phyloP scores from a whole-genome alignment of 768 basidiomycete species.

The Scleroderma citrinum region DNA sequence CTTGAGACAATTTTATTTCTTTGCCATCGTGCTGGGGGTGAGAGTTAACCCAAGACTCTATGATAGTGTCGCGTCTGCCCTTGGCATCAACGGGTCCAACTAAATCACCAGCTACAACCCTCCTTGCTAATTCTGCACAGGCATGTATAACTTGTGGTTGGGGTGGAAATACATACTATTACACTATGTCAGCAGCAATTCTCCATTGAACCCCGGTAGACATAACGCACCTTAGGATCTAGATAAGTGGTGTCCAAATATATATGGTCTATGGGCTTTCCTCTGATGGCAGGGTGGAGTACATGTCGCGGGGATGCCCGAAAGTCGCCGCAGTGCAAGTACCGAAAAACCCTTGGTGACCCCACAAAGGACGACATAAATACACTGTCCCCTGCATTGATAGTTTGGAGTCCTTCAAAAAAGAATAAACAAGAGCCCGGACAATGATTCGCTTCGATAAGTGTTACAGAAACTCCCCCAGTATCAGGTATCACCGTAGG shows the following conservation, averaged over 20 bases:
- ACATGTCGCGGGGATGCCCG: conserved; percentile 86
- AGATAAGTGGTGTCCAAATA: conserved; percentile 97
- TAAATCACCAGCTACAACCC: conserved; percentile 42
- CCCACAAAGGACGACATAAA: conserved; percentile 71
- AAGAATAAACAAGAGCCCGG: conserved; percentile 93
- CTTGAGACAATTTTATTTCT: conserved; percentile 34
- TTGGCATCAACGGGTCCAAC: conserved; percentile 20
- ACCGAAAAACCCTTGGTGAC: conserved; percentile 65
- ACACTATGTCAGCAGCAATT: conserved; percentile 3
- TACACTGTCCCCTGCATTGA: conserved; percentile 79
- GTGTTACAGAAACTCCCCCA: conserved; percentile 80
- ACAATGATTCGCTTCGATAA: conserved; percentile 99
- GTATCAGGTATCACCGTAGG: conserved; percentile 75
- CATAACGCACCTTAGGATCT: conserved; percentile 61
- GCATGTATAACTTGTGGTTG: conserved; percentile 93
- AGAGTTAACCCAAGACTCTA: conserved; percentile 48
- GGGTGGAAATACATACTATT: conserved; percentile 88
- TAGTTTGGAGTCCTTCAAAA: conserved; percentile 88
- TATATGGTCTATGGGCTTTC: conserved; percentile 77
- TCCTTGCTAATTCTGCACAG: conserved; percentile 75
- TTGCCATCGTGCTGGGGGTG: conserved; percentile 13
- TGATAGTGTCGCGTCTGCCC: conserved; percentile 28
- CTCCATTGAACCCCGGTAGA: background rate
- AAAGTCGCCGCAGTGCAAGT: conserved; percentile 94
- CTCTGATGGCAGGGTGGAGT: conserved; percentile 75